phyloP scores from a whole-genome alignment of 2,329 filamentous ascomycete genomes.

The Aspergillus aculeatinus region DNA sequence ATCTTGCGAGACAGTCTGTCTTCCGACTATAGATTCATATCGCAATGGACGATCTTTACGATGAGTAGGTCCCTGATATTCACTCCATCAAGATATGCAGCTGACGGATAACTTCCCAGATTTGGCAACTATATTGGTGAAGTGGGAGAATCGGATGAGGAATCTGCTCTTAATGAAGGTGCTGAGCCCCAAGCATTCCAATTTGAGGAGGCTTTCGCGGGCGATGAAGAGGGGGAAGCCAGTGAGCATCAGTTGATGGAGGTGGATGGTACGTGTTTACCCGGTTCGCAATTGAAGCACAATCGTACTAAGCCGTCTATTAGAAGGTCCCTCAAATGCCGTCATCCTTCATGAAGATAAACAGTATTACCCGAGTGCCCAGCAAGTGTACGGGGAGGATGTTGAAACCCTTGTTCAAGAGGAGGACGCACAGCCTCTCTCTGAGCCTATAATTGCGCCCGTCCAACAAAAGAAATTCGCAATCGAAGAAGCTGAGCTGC shows the following conservation, averaged over 20 bases:
- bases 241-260: conserved; percentile 89
- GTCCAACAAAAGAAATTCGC: conserved; percentile 95
- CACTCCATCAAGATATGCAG: not conserved
- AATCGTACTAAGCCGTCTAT: conserved; percentile 34
- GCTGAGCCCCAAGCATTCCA: conserved; percentile 77
- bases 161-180: conserved; percentile 67
- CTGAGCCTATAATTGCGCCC: conserved; percentile 89
- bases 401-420: conserved; percentile 96
- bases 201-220: conserved; percentile 67
- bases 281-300: not conserved
- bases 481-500: conserved; percentile 86
- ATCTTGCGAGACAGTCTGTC: not conserved
- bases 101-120: conserved; percentile 48
- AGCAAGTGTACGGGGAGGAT: conserved; percentile 89
- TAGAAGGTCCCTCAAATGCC: conserved; percentile 88
- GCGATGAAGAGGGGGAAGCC: conserved; percentile 59
- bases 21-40: conserved; percentile 10
- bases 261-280: conserved; percentile 65
- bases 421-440: conserved; percentile 90
- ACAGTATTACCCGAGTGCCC: conserved; percentile 97
- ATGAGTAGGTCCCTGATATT: conserved; percentile 64
- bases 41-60: conserved; percentile 91
- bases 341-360: conserved; percentile 99
- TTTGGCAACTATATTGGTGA: conserved; percentile 99
- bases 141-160: conserved; percentile 83